Evolutionary conservation across 257 asterid species (phyloP).

Genomic region (Parsonsia alboflavescens): DNA sequence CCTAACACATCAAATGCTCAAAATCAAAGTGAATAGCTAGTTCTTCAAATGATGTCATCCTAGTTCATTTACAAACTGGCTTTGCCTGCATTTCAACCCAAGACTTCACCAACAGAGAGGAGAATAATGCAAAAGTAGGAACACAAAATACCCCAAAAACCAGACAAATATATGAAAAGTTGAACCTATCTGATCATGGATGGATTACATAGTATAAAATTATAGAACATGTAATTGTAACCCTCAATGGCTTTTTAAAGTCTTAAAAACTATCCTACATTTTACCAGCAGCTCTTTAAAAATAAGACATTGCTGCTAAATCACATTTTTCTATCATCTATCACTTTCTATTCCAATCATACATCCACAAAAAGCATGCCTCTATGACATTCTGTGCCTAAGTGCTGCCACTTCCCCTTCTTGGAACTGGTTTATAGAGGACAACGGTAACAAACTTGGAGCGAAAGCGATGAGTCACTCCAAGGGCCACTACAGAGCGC

Average conservation of each 20-base stretch:
- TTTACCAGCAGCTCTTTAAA: conserved; percentile 19
- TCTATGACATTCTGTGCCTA: conserved; percentile 15
- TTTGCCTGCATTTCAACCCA: background rate
- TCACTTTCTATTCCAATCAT: conserved; percentile 7
- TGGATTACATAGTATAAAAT: conserved; percentile 8
- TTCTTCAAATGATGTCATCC: background rate
- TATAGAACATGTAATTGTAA: conserved; percentile 2
- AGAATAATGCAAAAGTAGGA: background rate
- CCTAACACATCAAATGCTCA: background rate
- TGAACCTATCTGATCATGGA: conserved; percentile 16
- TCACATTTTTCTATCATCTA: conserved; percentile 12
- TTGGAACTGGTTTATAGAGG: conserved; percentile 86
- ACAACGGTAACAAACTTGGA: conserved; percentile 77
- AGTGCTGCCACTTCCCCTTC: conserved; percentile 45
- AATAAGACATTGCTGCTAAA: conserved; percentile 17
- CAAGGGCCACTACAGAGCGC: conserved; percentile 72
- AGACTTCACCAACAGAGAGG: background rate
- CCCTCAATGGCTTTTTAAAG: background rate
- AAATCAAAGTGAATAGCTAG: background rate
- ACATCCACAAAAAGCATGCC: conserved; percentile 6
- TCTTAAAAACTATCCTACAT: conserved; percentile 7
- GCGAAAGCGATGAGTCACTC: conserved; percentile 84
- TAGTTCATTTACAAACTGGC: background rate
- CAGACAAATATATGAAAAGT: conserved; percentile 1
- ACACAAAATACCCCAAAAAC: background rate